phyloP scores from a whole-genome alignment of 129 eudicot genomes.

The Erigeron canadensis region DNA sequence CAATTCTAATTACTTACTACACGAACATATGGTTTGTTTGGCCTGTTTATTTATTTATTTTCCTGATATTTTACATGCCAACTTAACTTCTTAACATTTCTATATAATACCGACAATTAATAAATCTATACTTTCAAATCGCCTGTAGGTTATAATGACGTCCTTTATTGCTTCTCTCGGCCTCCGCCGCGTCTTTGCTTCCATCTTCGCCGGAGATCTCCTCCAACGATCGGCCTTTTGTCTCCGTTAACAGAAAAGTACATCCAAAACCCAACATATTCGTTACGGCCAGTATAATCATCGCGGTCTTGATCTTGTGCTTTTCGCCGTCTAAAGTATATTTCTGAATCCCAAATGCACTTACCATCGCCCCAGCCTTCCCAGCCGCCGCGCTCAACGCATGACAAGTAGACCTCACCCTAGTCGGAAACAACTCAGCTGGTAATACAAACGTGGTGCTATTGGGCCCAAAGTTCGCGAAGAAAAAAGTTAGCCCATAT shows the following conservation, averaged over 20 bases:
- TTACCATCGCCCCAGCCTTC: constrained; percentile 64
- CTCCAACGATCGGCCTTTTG: constrained; percentile 63
- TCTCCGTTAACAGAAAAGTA: constrained; percentile 58
- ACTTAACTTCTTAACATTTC: not conserved
- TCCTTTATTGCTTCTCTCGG: constrained; percentile 21
- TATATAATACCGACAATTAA: constrained; percentile 4
- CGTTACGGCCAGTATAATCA: constrained; percentile 48
- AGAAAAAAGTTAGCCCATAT: constrained; percentile 60
- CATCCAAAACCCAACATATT: constrained; percentile 52
- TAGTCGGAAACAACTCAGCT: constrained; percentile 65
- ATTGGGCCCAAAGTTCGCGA: constrained; percentile 67
- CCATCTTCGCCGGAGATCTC: constrained; percentile 70
- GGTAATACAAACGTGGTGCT: constrained; percentile 64
- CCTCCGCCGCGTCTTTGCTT: constrained; percentile 27
- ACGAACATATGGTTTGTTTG: no score
- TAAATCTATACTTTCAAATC: not conserved
- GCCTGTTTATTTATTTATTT: not conserved
- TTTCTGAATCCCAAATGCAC: constrained; percentile 51
- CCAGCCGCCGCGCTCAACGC: constrained; percentile 65
- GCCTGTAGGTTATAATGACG: not conserved
- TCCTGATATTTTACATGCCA: constrained; percentile 22
- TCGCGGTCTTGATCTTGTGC: constrained; percentile 38
- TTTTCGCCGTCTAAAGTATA: constrained; percentile 25
- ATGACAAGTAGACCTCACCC: constrained; percentile 62
- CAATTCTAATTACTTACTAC: no score